These are phyloP conservation scores for Jamesozyma lodderae DNA, from an alignment of 805 yeast genomes.

Conservation along the genomic window DNA sequence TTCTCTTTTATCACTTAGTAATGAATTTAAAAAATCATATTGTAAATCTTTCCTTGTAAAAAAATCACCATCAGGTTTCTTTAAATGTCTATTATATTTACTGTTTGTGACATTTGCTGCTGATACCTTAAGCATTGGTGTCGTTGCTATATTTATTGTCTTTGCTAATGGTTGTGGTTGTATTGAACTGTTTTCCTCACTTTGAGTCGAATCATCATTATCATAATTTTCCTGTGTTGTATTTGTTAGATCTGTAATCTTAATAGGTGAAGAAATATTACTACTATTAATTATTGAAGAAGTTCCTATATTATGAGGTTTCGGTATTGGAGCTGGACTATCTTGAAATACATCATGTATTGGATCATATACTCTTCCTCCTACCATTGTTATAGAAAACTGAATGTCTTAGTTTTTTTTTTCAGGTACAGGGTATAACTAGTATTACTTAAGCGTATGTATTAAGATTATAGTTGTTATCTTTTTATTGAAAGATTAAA, in stretches of 20 bases:
- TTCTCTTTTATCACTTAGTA: constrained; percentile 53
- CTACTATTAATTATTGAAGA: no score
- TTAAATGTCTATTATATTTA: constrained; percentile 44
- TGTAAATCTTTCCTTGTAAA: constrained; percentile 84
- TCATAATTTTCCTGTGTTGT: constrained; percentile 2
- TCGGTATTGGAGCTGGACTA: constrained; percentile 4
- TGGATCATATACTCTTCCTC: constrained; percentile 30
- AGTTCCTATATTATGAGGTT: no score
- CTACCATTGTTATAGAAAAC: no score
- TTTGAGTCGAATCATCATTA: constrained; percentile 16
- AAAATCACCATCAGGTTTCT: constrained; percentile 88
- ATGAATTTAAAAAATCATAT: constrained; percentile 57
- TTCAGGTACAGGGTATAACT: no score
- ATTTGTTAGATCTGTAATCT: background rate
- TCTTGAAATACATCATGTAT: constrained; percentile 30
- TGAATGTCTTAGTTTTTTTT: no score
- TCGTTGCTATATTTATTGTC: constrained; percentile 12
- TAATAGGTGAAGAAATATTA: no score
- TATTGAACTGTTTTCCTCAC: constrained; percentile 13
- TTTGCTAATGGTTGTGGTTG: background rate
- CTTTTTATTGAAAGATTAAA: no score
- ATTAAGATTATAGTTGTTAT: no score
- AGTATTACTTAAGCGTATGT: no score
- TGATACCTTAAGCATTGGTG: background rate
- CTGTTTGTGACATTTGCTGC: background rate